phyloP scores from a whole-genome alignment of 2,329 filamentous ascomycete species.

The Aspergillus fijiensis region DNA sequence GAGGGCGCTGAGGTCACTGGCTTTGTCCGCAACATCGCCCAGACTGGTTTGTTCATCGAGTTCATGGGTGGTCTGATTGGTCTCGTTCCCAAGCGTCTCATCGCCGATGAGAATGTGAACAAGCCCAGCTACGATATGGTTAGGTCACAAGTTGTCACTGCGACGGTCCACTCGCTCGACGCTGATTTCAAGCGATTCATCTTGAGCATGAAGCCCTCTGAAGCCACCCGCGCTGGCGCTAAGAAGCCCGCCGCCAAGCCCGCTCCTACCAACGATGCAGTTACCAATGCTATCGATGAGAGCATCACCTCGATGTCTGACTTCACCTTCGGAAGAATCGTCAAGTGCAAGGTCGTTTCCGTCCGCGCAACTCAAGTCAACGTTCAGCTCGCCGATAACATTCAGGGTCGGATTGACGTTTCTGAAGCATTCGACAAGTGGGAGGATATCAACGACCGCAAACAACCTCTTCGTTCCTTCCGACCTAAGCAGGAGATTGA shows the following conservation, averaged over 20 bases:
- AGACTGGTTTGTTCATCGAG: slow-evolving; percentile 81
- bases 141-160: slow-evolving; percentile 71
- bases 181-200: slow-evolving; percentile 67
- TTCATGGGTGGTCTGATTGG: slow-evolving; percentile 77
- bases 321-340: slow-evolving; percentile 68
- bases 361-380: slow-evolving; percentile 92
- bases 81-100: slow-evolving; percentile 73
- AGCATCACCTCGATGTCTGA: slow-evolving; percentile 67
- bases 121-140: slow-evolving; percentile 76
- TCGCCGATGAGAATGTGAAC: slow-evolving; percentile 67
- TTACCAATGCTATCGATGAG: slow-evolving; percentile 64
- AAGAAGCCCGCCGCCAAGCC: slow-evolving; percentile 26
- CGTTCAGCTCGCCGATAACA: slow-evolving; percentile 79
- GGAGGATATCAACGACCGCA: slow-evolving; percentile 81
- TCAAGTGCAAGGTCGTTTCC: slow-evolving; percentile 76
- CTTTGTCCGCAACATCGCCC: slow-evolving; percentile 81
- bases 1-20: slow-evolving; percentile 69
- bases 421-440: slow-evolving; percentile 87
- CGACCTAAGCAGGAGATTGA: slow-evolving; percentile 67
- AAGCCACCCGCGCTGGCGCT: slow-evolving; percentile 52
- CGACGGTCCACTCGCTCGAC: slow-evolving; percentile 72
- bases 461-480: slow-evolving; percentile 75
- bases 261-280: slow-evolving; percentile 38
- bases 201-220: slow-evolving; percentile 56
- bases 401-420: slow-evolving; percentile 89